phyloP scores from a whole-genome alignment of 139 green algal genomes.

The Prasinococcaceae sp. region DNA sequence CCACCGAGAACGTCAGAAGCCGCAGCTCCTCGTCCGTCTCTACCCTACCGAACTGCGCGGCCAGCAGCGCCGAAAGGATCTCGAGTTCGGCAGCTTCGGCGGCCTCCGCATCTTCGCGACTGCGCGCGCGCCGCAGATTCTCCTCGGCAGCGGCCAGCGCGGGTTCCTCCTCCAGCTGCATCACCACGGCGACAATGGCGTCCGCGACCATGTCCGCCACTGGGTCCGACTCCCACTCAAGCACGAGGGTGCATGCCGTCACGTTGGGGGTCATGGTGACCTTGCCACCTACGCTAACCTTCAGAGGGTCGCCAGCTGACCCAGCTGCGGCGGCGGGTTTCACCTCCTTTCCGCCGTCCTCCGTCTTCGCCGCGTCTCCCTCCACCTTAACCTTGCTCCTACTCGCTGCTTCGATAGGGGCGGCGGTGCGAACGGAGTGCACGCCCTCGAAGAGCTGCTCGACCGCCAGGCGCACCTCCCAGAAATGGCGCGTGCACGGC shows the following conservation, averaged over 20 bases:
- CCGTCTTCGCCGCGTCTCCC: too few relatives aligned
- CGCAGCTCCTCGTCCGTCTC: neutral
- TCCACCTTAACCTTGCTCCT: conserved; percentile 24
- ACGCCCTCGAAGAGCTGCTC: conserved; percentile 33
- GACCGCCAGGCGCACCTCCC: conserved; percentile 7
- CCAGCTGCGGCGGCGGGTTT: too few relatives aligned
- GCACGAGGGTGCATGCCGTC: conserved; percentile 34
- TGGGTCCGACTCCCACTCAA: conserved; percentile 79
- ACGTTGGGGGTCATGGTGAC: too few relatives aligned
- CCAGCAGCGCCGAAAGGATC: neutral
- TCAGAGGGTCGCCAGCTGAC: too few relatives aligned
- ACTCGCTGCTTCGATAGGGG: too few relatives aligned
- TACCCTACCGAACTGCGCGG: neutral
- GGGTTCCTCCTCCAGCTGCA: conserved; percentile 39
- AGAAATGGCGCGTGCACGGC: conserved; percentile 41
- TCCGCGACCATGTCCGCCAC: conserved; percentile 81
- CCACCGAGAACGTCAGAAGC: conserved; percentile 2
- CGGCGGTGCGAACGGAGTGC: too few relatives aligned
- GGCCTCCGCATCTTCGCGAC: too few relatives aligned
- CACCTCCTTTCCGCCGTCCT: too few relatives aligned
- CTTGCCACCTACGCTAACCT: too few relatives aligned
- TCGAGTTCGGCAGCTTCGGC: neutral
- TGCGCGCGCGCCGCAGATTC: neutral
- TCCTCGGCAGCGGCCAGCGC: neutral
- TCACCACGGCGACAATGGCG: conserved; percentile 70